Evolutionary conservation across 768 basidiomycete genomes (phyloP).

Genomic region (Boletellus sp.): DNA sequence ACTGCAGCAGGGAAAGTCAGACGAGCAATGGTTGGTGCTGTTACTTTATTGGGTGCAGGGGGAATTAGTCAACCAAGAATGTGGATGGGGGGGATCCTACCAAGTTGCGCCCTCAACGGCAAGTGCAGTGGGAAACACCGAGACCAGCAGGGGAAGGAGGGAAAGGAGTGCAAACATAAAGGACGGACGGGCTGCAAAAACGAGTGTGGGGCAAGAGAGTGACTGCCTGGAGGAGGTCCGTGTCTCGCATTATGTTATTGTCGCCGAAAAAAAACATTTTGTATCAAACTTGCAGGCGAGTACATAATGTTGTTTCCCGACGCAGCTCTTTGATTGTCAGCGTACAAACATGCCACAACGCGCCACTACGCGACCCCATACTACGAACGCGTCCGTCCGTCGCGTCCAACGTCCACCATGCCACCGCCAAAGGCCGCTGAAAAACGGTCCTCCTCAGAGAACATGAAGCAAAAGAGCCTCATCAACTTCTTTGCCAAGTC

Average conservation of each 20-base stretch:
- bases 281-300: too few species aligned
- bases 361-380: constrained; percentile 11
- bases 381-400: not conserved
- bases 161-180: constrained; percentile 22
- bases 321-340: not conserved
- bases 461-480: constrained; percentile 69
- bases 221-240: not conserved
- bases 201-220: constrained; percentile 8
- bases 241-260: too few species aligned
- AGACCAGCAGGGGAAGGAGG: constrained; percentile 16
- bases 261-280: too few species aligned
- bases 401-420: constrained; percentile 15
- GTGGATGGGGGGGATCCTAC: constrained; percentile 5
- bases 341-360: constrained; percentile 23
- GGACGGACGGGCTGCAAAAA: constrained; percentile 9
- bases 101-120: constrained; percentile 29
- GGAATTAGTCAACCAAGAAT: not conserved
- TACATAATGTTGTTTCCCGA: too few species aligned
- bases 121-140: constrained; percentile 12
- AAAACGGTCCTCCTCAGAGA: constrained; percentile 39
- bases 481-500: constrained; percentile 60
- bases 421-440: constrained; percentile 24
- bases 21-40: constrained; percentile 34
- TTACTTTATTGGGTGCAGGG: constrained; percentile 29
- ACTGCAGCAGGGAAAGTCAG: constrained; percentile 44